Base-by-base conservation (phyloP, 352 stramenopile species). In the Globisporangium splendens region DNA sequence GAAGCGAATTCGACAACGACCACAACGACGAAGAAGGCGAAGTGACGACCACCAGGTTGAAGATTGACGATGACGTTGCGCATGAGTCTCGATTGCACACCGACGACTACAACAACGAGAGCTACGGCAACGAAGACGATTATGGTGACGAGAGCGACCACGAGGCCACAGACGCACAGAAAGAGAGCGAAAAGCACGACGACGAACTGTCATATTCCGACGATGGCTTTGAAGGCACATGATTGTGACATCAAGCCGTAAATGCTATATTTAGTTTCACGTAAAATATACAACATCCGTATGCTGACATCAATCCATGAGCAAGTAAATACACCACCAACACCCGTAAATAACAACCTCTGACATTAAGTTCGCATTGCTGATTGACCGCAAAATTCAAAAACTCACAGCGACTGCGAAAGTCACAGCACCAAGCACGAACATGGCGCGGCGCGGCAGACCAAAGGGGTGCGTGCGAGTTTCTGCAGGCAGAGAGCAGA, bases 1-100 rank as follows among this genome's bases (percentile, higher is more conserved):
- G 56, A 28, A 74, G 69, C 18, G 69, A 85, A 28, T 86, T 86
- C 50, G 72, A 83, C 38, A 63, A 70, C 7, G 70, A 84, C 18
- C 42, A 63, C n/a, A 28, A 47, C 13, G 44, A 59, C 8, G 42
- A n/a, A n/a, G n/a, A n/a, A n/a, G n/a, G 47, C 10, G 18, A 43
- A 1, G 21, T 5, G n/a, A 14, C 47, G 24, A 31, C 24, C 24
- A 5, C 28, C 28, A 8, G 10, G 28, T 35, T 35, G 47, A 60
- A 62, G 2, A 17, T 46, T 54, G 5, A 12, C 52, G 5, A 17
- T 46, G 15, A 50, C 2, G 11, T 13, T 33, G 31, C 44, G 2
- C 20, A 61, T 20, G 63, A 55, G 21, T 18, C 10, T 18, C 39
- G 49, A 49, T 50, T 69, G 53, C 18, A 39, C 0, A 68, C 56